Conservation (phyloP, 1,139 yeast species). For the Lodderomyces orthopsilosis region DNA sequence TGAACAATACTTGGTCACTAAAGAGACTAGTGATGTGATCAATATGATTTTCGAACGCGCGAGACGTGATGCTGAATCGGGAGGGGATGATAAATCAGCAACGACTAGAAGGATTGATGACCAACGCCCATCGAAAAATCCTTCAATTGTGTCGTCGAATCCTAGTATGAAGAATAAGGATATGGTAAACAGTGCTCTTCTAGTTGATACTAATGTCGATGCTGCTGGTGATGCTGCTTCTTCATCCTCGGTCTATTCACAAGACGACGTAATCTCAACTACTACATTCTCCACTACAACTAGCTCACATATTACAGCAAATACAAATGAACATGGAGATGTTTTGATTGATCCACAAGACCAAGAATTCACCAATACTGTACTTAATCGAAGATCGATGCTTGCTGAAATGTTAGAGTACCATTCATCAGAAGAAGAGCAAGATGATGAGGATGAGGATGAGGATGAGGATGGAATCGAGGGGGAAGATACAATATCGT, state of each 20-base stretch:
- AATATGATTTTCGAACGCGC: slow-evolving; percentile 5
- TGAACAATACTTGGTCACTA: slow-evolving; percentile 26
- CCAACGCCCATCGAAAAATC: neutral
- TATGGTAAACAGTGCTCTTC: neutral
- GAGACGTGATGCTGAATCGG: neutral
- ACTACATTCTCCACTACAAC: slow-evolving; percentile 1
- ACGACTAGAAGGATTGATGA: neutral
- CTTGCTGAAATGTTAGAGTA: slow-evolving; percentile 49
- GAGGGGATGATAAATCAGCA: neutral
- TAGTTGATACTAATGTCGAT: neutral
- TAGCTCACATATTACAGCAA: neutral
- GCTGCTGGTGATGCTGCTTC: neutral
- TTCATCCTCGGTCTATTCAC: slow-evolving; percentile 6
- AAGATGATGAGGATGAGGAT: slow-evolving; percentile 4
- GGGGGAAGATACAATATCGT: neutral
- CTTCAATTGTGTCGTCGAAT: neutral
- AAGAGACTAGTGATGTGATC: slow-evolving; percentile 10
- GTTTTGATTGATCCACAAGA: slow-evolving; percentile 10
- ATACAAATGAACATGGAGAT: slow-evolving; percentile 4
- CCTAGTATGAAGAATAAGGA: neutral
- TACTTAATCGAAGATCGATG: slow-evolving; percentile 39
- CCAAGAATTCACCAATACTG: slow-evolving; percentile 12
- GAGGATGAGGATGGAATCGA: slow-evolving; percentile 4
- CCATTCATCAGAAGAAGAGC: slow-evolving; percentile 29
- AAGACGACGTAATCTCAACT: slow-evolving; percentile 1